A percentile compares a stretch with the other conserved stretches of the same genome.
phyloP scores from a whole-genome alignment of 2,329 filamentous ascomycete genomes.

The Diplodia sapinea region DNA sequence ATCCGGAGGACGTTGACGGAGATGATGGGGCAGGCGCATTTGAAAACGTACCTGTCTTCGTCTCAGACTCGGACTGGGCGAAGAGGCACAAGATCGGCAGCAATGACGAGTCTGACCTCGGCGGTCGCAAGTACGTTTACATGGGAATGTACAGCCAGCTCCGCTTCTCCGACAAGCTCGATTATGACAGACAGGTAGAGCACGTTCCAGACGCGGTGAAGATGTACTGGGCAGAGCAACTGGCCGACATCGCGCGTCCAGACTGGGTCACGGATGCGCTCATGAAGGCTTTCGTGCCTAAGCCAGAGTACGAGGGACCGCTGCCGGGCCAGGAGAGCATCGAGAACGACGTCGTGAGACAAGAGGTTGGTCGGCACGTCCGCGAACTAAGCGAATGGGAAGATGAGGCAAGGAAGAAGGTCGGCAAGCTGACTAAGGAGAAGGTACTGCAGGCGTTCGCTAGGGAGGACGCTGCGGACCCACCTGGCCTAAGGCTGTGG shows the following conservation, averaged over 20 bases:
- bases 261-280: conserved; percentile 52
- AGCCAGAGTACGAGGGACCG: conserved; percentile 49
- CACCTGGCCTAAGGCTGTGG: conserved; percentile 52
- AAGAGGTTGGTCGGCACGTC: conserved; percentile 45
- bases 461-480: conserved; percentile 48
- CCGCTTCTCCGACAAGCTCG: conserved; percentile 53
- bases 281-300: conserved; percentile 51
- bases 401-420: conserved; percentile 46
- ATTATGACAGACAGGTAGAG: conserved; percentile 49
- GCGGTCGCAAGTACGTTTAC: conserved; percentile 47
- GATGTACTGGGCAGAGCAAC: conserved; percentile 48
- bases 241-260: conserved; percentile 45
- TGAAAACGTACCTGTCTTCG: conserved; percentile 51
- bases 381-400: conserved; percentile 49
- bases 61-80: conserved; percentile 35
- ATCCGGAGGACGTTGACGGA: conserved; percentile 38
- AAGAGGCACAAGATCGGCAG: neutral
- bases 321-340: conserved; percentile 36
- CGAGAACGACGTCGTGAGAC: conserved; percentile 37
- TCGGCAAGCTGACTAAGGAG: conserved; percentile 45
- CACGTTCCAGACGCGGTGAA: conserved; percentile 48
- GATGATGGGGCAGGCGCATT: conserved; percentile 41
- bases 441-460: conserved; percentile 50
- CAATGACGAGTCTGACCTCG: neutral
- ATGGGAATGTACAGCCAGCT: conserved; percentile 54